Conservation (phyloP, 345 rosid species). For the Gossypium herbaceum region DNA sequence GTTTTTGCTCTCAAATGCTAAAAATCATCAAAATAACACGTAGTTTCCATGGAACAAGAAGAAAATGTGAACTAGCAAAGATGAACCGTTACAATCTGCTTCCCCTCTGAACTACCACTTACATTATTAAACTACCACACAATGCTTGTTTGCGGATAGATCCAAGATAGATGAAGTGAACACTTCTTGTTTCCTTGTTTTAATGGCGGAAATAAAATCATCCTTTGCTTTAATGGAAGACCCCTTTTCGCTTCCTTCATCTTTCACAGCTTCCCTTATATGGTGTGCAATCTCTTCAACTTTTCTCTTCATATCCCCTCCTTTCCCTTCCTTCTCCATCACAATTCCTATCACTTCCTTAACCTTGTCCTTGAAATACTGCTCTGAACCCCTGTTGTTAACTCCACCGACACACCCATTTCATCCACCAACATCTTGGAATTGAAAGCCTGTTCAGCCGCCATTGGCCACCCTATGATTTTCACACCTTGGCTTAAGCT, state of each 20-base stretch:
- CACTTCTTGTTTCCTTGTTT: neutral
- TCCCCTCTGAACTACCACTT: too few relatives aligned
- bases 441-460: conserved; percentile 46
- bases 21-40: too few relatives aligned
- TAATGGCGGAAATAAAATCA: conserved; percentile 23
- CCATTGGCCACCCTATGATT: conserved; percentile 52
- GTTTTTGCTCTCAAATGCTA: too few relatives aligned
- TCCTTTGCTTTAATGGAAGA: conserved; percentile 33
- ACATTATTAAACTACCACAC: too few relatives aligned
- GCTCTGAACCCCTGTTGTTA: conserved; percentile 36
- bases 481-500: conserved; percentile 50
- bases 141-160: too few relatives aligned
- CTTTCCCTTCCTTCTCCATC: conserved; percentile 33
- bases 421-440: conserved; percentile 51
- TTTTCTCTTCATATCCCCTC: conserved; percentile 38
- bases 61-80: too few relatives aligned
- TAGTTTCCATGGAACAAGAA: too few relatives aligned
- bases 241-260: conserved; percentile 27
- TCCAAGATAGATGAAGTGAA: too few relatives aligned
- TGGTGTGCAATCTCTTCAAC: conserved; percentile 24
- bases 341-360: conserved; percentile 34
- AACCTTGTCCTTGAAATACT: conserved; percentile 15
- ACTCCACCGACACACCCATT: conserved; percentile 41
- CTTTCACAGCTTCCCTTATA: conserved; percentile 25
- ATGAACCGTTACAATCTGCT: too few relatives aligned